Evolutionary conservation across 129 eudicot genomes (phyloP), one percentile per base, ranked within the genome.

Genomic region (Saposhnikovia divaricata): DNA sequence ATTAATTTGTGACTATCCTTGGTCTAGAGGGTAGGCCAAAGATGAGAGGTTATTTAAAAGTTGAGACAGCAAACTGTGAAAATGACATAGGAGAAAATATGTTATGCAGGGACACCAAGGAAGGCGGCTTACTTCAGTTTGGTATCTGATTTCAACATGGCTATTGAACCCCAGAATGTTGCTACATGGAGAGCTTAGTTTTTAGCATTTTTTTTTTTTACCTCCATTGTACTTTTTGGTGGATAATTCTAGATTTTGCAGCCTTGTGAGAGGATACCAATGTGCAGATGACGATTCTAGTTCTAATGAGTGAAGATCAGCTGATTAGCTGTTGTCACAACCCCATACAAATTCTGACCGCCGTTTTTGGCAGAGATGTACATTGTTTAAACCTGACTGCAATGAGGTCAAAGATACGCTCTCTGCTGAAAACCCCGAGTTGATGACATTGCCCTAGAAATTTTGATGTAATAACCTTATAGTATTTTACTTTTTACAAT

Each of bases 401-500:
- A 23, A 19, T 40, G 21, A 28, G 55, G 10, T 72, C 34, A n/a
- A 73, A 23, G 18, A 19, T 8, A 4, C 4, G 9, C 40, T 4
- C 13, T 46, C n/a, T 21, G 10, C n/a, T 2, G 15, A 18, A 10
- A 25, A 75, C 39, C 39, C 78, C n/a, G 31, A 51, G 31, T 46
- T 45, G 78, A n/a, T 12, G 19, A 10, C 31, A 5, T 5, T 9
- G 48, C 3, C 42, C 48, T 13, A 25, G 61, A 75, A 27, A 45
- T 75, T 46, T 75, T 75, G 78, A 46, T 46, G 51, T 38, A 74
- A 46, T 74, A 74, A 74, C 59, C 14, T 46, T 42, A 45, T 74
- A 27, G 44, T 45, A 2, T 75, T 12, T 68, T 31, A 68, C 73
- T 12, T 31, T 13, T 31, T 31, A 61, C 34, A 27, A 3, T n/a